Base-by-base conservation (phyloP, 192 early-diverging fungal species). In the Anaeromyces robustus region DNA sequence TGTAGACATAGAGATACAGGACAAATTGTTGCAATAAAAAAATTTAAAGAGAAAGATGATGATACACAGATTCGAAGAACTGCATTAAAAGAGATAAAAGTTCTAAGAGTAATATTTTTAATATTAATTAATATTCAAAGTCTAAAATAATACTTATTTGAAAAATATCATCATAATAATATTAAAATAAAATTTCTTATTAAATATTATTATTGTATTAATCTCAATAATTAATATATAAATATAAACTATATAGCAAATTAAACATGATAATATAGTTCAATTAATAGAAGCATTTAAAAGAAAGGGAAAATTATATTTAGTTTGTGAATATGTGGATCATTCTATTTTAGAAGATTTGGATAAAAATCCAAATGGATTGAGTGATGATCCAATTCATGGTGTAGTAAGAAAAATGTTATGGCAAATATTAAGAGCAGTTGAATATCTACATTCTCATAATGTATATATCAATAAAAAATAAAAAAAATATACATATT, bases 211-310 rank as follows among this genome's bases (percentile, higher is more conserved):
- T n/a, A n/a, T n/a, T n/a, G n/a, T n/a, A n/a, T n/a, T n/a, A n/a
- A n/a, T n/a, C n/a, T n/a, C n/a, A n/a, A n/a, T n/a, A 34, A 34
- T 34, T 4, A 34, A 34, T 7, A 34, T 34, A 7, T 34, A 34
- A 34, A 34, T 7, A 34, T 41, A 2, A 2, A 16, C 13, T 16
- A 41, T 18, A 59, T 83, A 91, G 90, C 90, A 91, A 89, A 81
- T 91, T 30, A 91, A 89, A 81, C 85, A 91, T 83, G 90, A 91
- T 82, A 91, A 91, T 83, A 90, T 91, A 77, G 89, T 91, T n/a
- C 90, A 91, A 78, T 83, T 91, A 32, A 84, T 91, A 37, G 90
- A 91, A 81, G 89, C 91, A 16, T 91, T 91, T 77, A 84, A 88
- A 17, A 78, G 90, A 17, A 91, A 91, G 80, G 90, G 90, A 30